phyloP scores from a whole-genome alignment of 2,329 filamentous ascomycete genomes.

The Calonectria ilicicola region DNA sequence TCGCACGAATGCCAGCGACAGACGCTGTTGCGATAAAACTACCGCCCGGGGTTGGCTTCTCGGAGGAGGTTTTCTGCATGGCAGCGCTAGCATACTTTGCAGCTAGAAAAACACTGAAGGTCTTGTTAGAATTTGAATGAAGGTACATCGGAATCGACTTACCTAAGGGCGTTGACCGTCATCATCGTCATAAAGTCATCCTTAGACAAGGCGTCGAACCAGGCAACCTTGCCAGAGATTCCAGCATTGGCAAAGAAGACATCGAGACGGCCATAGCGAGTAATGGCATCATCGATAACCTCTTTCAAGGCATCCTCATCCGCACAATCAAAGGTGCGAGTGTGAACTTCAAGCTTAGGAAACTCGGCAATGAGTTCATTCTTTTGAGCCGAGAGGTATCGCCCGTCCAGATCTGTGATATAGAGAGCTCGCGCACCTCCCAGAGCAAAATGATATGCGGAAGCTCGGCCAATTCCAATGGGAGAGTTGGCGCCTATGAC shows the following conservation, averaged over 20 bases:
- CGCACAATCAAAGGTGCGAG: neutral
- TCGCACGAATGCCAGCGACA: neutral
- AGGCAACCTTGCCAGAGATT: neutral
- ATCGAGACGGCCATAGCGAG: neutral
- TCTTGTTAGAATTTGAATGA: neutral
- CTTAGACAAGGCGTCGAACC: neutral
- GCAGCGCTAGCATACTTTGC: neutral
- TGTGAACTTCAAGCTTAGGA: neutral
- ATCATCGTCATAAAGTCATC: neutral
- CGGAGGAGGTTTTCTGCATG: neutral
- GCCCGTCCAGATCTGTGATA: neutral
- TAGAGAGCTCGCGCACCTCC: neutral
- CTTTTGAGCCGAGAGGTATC: neutral
- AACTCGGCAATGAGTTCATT: neutral
- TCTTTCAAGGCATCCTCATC: neutral
- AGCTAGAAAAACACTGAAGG: neutral
- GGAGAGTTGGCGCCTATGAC: neutral
- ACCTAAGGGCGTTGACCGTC: neutral
- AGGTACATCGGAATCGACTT: too few species aligned
- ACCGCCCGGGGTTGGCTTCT: neutral
- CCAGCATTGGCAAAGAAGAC: neutral
- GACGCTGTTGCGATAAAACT: neutral
- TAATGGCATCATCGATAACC: neutral
- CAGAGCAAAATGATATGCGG: neutral
- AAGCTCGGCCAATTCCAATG: neutral